A percentile compares a stretch with the other conserved stretches of the same genome.
phyloP scores from a whole-genome alignment of 2,329 filamentous ascomycete genomes.

The Fusarium brachygibbosum region DNA sequence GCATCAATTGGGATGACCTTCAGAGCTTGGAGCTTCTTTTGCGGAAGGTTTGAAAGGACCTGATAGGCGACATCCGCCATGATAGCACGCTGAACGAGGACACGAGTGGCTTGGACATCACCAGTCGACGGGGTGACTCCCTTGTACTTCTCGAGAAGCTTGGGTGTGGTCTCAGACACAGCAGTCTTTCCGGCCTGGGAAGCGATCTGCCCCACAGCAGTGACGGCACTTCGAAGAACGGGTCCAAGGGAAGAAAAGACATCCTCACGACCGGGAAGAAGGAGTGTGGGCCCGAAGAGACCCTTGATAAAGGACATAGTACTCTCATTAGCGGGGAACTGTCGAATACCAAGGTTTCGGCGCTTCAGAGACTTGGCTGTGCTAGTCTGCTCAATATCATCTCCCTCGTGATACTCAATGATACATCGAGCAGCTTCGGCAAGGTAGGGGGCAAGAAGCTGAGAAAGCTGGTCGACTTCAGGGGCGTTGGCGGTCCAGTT shows the following conservation, averaged over 20 bases:
- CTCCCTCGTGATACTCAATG: conserved; percentile 2
- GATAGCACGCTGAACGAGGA: conserved; percentile 36
- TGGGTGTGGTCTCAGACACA: neutral
- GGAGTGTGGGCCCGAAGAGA: conserved; percentile 30
- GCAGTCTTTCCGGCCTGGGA: conserved; percentile 1
- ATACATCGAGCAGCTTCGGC: conserved; percentile 18
- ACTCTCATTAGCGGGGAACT: neutral
- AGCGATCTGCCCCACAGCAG: conserved; percentile 16
- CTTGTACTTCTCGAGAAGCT: conserved; percentile 9
- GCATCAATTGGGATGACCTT: conserved; percentile 17
- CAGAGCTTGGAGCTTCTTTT: conserved; percentile 12
- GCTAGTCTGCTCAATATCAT: neutral
- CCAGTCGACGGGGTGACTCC: neutral
- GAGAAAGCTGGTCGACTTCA: conserved; percentile 14
- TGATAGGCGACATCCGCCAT: conserved; percentile 38
- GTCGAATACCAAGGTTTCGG: conserved; percentile 13
- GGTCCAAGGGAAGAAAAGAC: conserved; percentile 32
- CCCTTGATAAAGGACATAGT: conserved; percentile 30
- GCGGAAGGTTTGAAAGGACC: conserved; percentile 12
- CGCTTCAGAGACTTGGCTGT: neutral
- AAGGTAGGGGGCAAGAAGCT: conserved; percentile 24
- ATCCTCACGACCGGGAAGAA: conserved; percentile 22
- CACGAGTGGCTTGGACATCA: conserved; percentile 10
- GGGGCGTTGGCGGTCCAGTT: conserved; percentile 30
- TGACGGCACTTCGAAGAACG: conserved; percentile 17